Conservation (phyloP, 345 rosid genomes). For the Hibiscus trionum region DNA sequence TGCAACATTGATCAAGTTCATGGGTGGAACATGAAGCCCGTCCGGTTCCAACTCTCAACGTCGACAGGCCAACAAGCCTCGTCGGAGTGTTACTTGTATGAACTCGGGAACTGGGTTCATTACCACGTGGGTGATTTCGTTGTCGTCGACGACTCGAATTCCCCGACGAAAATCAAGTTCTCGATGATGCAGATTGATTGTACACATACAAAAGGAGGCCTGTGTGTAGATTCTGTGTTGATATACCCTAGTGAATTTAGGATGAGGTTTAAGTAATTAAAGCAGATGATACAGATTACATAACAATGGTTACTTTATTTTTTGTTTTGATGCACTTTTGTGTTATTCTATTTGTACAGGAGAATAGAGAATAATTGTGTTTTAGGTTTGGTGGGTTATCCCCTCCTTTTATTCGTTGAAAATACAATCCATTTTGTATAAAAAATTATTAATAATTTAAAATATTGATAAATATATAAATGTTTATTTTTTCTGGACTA, state of each 20-base stretch:
- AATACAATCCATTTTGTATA: not conserved
- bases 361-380: not conserved
- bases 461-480: no score
- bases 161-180: slow-evolving; percentile 46
- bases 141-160: slow-evolving; percentile 37
- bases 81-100: slow-evolving; percentile 47
- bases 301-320: not conserved
- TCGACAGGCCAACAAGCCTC: slow-evolving; percentile 52
- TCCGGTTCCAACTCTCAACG: slow-evolving; percentile 63
- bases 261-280: slow-evolving; percentile 14
- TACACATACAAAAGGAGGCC: slow-evolving; percentile 92
- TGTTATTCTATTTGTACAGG: not conserved
- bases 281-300: not conserved
- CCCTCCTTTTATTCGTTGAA: not conserved
- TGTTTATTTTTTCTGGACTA: no score
- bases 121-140: slow-evolving; percentile 71
- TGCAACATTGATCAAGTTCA: slow-evolving; percentile 70
- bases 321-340: not conserved
- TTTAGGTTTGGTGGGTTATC: not conserved
- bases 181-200: slow-evolving; percentile 95
- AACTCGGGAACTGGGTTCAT: slow-evolving; percentile 62
- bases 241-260: slow-evolving; percentile 51
- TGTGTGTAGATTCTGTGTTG: slow-evolving; percentile 69
- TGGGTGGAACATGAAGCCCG: slow-evolving; percentile 86
- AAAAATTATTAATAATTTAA: no score